phyloP scores from a whole-genome alignment of 345 rosid species.

The Diplotaxis tenuifolia region DNA sequence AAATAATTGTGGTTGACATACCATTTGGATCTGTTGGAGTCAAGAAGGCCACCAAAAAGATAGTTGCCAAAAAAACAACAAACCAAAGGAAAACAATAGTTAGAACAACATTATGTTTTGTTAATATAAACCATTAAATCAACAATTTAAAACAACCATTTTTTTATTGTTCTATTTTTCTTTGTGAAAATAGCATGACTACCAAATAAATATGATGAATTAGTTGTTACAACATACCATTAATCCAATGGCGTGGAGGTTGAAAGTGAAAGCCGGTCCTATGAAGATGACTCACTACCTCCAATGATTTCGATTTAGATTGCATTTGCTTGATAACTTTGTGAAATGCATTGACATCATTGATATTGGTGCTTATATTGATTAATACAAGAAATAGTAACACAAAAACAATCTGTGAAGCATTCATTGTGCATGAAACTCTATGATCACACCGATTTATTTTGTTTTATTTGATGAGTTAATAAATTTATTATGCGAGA shows the following conservation, averaged over 20 bases:
- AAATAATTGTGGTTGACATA: slow-evolving; percentile 12
- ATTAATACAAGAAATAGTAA: slow-evolving; percentile 24
- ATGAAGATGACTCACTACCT: slow-evolving; percentile 29
- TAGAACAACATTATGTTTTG: slow-evolving; percentile 13
- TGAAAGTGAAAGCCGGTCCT: slow-evolving; percentile 79
- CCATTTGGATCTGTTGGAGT: slow-evolving; percentile 37
- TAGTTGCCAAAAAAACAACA: slow-evolving; percentile 5
- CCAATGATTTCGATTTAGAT: slow-evolving; percentile 31
- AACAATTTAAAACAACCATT: background rate
- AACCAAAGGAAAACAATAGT: background rate
- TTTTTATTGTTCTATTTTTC: background rate
- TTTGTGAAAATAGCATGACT: background rate
- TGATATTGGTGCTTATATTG: slow-evolving; percentile 22
- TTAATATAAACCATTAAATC: background rate
- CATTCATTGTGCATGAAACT: slow-evolving; percentile 25
- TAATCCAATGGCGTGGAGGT: slow-evolving; percentile 80
- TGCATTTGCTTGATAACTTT: slow-evolving; percentile 40
- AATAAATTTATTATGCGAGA: slow-evolving; percentile 1
- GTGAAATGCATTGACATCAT: slow-evolving; percentile 60
- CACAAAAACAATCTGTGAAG: slow-evolving; percentile 10
- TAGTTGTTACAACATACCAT: slow-evolving; percentile 46
- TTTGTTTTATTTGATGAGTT: background rate
- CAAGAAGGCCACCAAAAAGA: slow-evolving; percentile 1
- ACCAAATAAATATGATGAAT: background rate
- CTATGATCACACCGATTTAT: slow-evolving; percentile 12